Base-by-base conservation (phyloP, 306 rosid genomes). In the Dryas drummondii region DNA sequence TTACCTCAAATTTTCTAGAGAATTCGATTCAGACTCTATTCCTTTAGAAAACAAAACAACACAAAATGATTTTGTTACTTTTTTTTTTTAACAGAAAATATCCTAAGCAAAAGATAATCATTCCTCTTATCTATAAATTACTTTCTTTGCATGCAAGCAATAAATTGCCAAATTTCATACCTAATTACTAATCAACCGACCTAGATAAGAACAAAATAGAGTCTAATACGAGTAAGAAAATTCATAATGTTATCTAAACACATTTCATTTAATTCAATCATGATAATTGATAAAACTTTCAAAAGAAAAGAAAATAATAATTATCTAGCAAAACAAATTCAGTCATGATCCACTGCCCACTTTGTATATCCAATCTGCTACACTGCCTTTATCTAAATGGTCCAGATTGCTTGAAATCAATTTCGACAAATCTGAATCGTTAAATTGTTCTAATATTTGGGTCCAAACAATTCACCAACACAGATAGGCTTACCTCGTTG, bases 111-210 rank as follows among this genome's bases (percentile, higher is more conserved):
- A 32, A 32, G 37, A 32, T 32, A 32, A 32, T 22, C 48, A 48
- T 4, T 51, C 22, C 47, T 9, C 11, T 6, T 45, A 41, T 48
- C 4, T n/a, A 0, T 13, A 4, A 32, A 22, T 66, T 63, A 16
- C 44, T 37, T 69, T 5, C 67, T 61, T 61, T 58, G 48, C 56
- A 57, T 55, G 47, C 69, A 73, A 73, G 70, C n/a, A 49, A 47
- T 19, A 16, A 73, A 48, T 64, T 12, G 2, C 52, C 57, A 42
- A 4, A 8, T 64, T 45, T 22, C 51, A 3, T 47, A 66, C 17
- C 9, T 9, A 2, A 61, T 32, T 32, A 32, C 67, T 61, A 37
- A 40, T 41, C n/a, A 63, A 7, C 37, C 0, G 3, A 2, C 37
- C 37, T 32, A 32, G 37, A 1, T 1, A 32, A 32, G 37, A 27